Base-by-base conservation (phyloP, 768 basidiomycete species). In the Naganishia randhawae region DNA sequence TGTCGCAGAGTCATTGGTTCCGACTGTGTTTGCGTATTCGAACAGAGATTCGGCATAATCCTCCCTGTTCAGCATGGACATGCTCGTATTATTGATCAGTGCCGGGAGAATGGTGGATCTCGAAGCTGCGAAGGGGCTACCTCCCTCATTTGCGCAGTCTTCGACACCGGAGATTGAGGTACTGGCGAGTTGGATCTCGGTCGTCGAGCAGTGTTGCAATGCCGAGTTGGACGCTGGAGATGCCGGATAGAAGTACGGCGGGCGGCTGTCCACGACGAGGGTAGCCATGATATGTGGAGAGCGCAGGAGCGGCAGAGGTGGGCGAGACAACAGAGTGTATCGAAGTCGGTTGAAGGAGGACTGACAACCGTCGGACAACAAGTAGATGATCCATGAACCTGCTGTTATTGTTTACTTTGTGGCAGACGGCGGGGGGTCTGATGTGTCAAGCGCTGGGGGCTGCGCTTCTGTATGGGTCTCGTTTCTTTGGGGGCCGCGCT, bases 351-450 rank as follows among this genome's bases (percentile, higher is more conserved):
- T 33, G 32, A 32, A 22, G 33, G 51, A 19, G 8, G 48, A 8
- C 8, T 9, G 25, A 19, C 8, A 50, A n/a, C 19, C 6, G 48
- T 19, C 19, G 41, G 19, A 19, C n/a, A 29, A 11, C n/a, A 33
- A 33, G 25, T 61, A 42, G 29, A 61, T 19, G 37, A n/a, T 61
- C 33, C 29, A 1, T 57, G 55, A 39, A 57, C 55, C 4, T 22
- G 55, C 3, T 41, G 33, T 41, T 41, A 25, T 61, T 61, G 37
- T 61, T 61, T 61, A 61, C 57, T 61, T 61, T 61, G 57, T 61
- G 16, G 2, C 14, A 42, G 19, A n/a, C n/a, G n/a, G n/a, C n/a
- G n/a, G 41, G 41, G 41, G 41, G 41, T 42, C 37, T 8, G n/a
- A n/a, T n/a, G n/a, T n/a, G n/a, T n/a, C n/a, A n/a, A n/a, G n/a